Evolutionary conservation across 495 filamentous ascomycete species (phyloP).

Genomic region (Oidiodendron maius): DNA sequence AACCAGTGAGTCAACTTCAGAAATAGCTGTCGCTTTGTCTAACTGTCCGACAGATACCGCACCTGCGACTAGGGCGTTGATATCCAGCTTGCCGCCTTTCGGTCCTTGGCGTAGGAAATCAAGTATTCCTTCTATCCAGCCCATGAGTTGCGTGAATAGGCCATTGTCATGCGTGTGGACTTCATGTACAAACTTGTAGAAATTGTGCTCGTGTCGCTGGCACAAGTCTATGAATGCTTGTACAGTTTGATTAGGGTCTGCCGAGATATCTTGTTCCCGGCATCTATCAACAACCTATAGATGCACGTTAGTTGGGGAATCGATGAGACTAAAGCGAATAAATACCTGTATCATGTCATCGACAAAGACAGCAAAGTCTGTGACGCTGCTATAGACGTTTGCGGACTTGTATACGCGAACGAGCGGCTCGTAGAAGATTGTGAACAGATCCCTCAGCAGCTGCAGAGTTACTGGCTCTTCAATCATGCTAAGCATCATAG

Average conservation of each 20-base stretch:
- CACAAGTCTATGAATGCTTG: constrained; percentile 97
- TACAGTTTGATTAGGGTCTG: constrained; percentile 98
- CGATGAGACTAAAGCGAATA: neutral
- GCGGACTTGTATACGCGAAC: constrained; percentile 97
- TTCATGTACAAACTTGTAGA: constrained; percentile 98
- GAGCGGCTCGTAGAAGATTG: constrained; percentile 97
- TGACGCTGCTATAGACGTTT: constrained; percentile 95
- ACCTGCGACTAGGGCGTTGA: constrained; percentile 85
- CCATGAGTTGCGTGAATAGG: constrained; percentile 91
- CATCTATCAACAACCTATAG: constrained; percentile 71
- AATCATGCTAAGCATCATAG: constrained; percentile 93
- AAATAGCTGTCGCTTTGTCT: constrained; percentile 63
- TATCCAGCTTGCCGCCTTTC: constrained; percentile 70
- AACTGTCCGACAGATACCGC: constrained; percentile 61
- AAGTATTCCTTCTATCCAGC: constrained; percentile 95
- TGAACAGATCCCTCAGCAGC: constrained; percentile 92
- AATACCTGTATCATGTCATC: constrained; percentile 75
- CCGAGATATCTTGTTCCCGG: constrained; percentile 84
- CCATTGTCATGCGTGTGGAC: constrained; percentile 98
- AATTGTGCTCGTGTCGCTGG: constrained; percentile 88
- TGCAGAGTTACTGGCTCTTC: constrained; percentile 92
- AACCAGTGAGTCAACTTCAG: constrained; percentile 79
- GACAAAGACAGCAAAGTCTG: constrained; percentile 87
- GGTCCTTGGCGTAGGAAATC: constrained; percentile 88
- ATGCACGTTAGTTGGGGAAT: constrained; percentile 13